Evolutionary conservation across 2,329 filamentous ascomycete species (phyloP), one percentile per base, ranked within the genome.

Genomic region (Dendrostoma leiphaemia): DNA sequence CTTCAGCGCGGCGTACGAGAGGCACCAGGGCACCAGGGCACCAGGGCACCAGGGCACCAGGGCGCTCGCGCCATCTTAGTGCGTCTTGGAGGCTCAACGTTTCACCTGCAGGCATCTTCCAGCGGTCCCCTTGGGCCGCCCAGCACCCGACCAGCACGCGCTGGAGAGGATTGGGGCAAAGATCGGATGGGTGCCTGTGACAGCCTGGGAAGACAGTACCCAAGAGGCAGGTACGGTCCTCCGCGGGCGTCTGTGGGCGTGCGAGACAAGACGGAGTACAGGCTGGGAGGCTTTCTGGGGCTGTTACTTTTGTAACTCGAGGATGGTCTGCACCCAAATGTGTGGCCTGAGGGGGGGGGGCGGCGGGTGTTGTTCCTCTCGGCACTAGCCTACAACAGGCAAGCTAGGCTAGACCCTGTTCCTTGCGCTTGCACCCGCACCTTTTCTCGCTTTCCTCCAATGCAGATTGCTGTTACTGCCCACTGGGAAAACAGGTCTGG

Each of bases 381-480:
- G 6, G 34, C 13, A 15, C 34, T 37, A 37, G 34, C 34, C 13
- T 17, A 7, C 6, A 37, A 10, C 19, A 34, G 44, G 44, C 28
- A 21, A 10, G 29, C 44, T 21, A 21, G 29, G 44, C 44, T 34
- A 29, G 24, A 46, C 44, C 44, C 44, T 46, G 44, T 32, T 46
- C 44, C 44, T 19, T 46, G 44, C 44, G 29, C 19, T 19, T 34
- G 29, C 44, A 46, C 28, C 26, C 29, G 43, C 29, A 32, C 17
- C 43, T 34, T 28, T 21, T 23, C 29, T 31, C 28, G 44, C 44
- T 32, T 46, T 46, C 44, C 44, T 46, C 44, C 29, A 46, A 46
- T 46, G 44, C 28, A 24, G 44, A 32, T 13, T 46, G 29, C 44
- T 34, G 29, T 28, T 46, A 19, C 29, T 21, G 29, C 44, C 44